Percentiles rank a stretch among this genome's conserved stretches.
These are phyloP conservation scores for Diversispora epigaea DNA, from an alignment of 192 early-diverging fungal species.

Conservation along the genomic window DNA sequence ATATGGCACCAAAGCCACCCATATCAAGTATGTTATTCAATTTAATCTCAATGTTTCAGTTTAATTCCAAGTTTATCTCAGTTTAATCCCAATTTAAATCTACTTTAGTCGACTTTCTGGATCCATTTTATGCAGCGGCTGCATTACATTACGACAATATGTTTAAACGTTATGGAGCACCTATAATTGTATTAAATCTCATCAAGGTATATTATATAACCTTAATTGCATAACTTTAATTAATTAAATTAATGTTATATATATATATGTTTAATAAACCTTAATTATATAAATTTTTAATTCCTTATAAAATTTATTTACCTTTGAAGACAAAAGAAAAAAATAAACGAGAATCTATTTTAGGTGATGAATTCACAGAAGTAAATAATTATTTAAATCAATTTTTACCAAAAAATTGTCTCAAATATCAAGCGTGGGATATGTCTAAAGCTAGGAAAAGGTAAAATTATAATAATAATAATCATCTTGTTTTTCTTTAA, in stretches of 20 bases:
- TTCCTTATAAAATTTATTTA: not conserved
- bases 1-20: constrained; percentile 91
- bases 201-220: constrained; percentile 64
- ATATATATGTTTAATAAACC: not conserved
- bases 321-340: constrained; percentile 77
- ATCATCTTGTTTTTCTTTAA: not conserved
- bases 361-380: constrained; percentile 83
- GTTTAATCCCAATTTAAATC: constrained; percentile 2
- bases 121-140: constrained; percentile 91
- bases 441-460: constrained; percentile 97
- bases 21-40: constrained; percentile 57
- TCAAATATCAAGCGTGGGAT: constrained; percentile 94
- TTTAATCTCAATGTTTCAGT: not conserved
- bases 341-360: constrained; percentile 77
- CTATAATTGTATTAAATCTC: constrained; percentile 90
- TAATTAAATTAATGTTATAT: too few species aligned
- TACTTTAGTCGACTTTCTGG: constrained; percentile 71
- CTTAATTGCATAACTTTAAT: not conserved
- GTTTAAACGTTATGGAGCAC: constrained; percentile 87
- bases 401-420: constrained; percentile 77
- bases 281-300: constrained; percentile 9
- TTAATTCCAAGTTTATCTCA: not conserved
- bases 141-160: constrained; percentile 92
- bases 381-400: constrained; percentile 86
- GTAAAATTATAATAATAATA: constrained; percentile 28